Percentiles rank a stretch among this genome's conserved stretches.
phyloP scores from a whole-genome alignment of 2,329 filamentous ascomycete genomes.

The Rhynchosporium secalis region DNA sequence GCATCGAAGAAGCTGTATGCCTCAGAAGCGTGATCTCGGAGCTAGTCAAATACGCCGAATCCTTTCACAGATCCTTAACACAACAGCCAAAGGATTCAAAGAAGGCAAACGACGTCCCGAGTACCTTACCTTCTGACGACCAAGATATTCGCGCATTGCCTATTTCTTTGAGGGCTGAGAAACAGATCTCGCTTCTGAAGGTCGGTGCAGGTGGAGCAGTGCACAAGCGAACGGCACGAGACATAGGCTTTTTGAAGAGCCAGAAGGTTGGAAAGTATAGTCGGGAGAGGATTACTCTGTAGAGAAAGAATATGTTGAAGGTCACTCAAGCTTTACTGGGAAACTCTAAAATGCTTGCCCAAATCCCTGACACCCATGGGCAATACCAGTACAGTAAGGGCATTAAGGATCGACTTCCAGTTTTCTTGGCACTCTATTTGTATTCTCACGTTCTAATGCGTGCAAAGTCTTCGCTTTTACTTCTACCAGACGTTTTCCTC shows the following conservation, averaged over 20 bases:
- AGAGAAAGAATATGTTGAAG: background rate
- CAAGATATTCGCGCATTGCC: constrained; percentile 58
- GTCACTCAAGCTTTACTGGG: background rate
- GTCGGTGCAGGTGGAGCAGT: constrained; percentile 69
- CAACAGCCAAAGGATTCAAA: constrained; percentile 30
- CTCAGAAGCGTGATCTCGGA: constrained; percentile 66
- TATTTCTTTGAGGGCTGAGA: constrained; percentile 66
- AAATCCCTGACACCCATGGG: too few species aligned
- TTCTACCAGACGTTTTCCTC: background rate
- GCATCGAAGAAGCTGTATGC: constrained; percentile 66
- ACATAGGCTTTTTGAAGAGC: constrained; percentile 75
- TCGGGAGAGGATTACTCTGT: constrained; percentile 70
- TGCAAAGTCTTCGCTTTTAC: background rate
- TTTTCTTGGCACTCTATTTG: constrained; percentile 14
- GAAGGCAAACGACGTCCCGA: constrained; percentile 44
- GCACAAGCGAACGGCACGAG: constrained; percentile 65
- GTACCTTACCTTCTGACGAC: constrained; percentile 48
- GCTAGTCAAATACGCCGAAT: constrained; percentile 60
- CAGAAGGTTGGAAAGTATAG: constrained; percentile 82
- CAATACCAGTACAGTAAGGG: background rate
- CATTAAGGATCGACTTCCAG: background rate
- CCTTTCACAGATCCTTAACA: constrained; percentile 29
- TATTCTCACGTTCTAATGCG: background rate
- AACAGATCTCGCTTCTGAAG: constrained; percentile 54
- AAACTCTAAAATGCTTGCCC: background rate